Conservation (phyloP, 805 yeast genomes). For the Candida insectorum region DNA sequence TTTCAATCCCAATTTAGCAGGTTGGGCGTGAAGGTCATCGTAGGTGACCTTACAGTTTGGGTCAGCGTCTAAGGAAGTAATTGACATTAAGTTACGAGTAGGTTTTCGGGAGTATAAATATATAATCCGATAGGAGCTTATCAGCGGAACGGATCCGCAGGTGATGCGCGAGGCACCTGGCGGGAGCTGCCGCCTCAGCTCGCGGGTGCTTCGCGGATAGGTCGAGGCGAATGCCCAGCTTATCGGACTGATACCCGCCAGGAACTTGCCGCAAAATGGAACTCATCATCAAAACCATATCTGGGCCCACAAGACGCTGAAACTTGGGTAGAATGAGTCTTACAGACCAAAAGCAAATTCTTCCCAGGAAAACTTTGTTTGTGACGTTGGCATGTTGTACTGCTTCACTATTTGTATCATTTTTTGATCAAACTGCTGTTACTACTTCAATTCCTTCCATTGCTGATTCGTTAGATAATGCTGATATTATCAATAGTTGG, state of each 20-base stretch:
- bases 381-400: slow-evolving; percentile 10
- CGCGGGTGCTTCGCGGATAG: too few relatives aligned
- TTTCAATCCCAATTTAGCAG: slow-evolving; percentile 11
- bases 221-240: too few relatives aligned
- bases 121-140: too few relatives aligned
- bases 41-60: slow-evolving; percentile 9
- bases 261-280: too few relatives aligned
- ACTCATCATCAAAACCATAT: too few relatives aligned
- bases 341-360: slow-evolving; percentile 10
- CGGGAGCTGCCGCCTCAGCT: too few relatives aligned
- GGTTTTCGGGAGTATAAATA: background rate
- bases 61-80: slow-evolving; percentile 10
- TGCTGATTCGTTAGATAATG: slow-evolving; percentile 40
- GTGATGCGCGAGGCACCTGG: too few relatives aligned
- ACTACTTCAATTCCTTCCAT: slow-evolving; percentile 45
- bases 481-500: slow-evolving; percentile 50
- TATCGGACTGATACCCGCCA: too few relatives aligned
- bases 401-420: slow-evolving; percentile 27
- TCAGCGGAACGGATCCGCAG: too few relatives aligned
- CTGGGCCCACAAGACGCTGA: too few relatives aligned
- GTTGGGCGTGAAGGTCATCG: slow-evolving; percentile 12
- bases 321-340: too few relatives aligned
- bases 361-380: slow-evolving; percentile 7
- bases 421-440: slow-evolving; percentile 45
- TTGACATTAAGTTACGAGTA: slow-evolving; percentile 12